Percentiles rank a stretch among this genome's conserved stretches.
phyloP scores from a whole-genome alignment of 2,329 filamentous ascomycete species.

The Phaeosphaeriaceae sp. region DNA sequence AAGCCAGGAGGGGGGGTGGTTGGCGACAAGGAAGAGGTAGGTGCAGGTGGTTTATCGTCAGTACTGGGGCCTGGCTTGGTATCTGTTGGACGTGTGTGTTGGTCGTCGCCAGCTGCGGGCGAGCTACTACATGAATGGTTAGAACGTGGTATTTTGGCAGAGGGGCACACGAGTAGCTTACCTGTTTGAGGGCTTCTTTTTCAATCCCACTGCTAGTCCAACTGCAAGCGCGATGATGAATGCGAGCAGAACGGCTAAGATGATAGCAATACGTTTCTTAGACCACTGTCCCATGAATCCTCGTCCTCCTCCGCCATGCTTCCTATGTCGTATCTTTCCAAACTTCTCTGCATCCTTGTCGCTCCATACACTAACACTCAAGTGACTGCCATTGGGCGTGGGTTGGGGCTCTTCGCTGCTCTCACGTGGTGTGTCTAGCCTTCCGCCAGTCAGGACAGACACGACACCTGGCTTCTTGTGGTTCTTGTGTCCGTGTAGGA shows the following conservation, averaged over 20 bases:
- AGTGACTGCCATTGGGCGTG: conserved; percentile 33
- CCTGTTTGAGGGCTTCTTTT: conserved; percentile 40
- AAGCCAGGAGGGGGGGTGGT: conserved; percentile 51
- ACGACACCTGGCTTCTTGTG: conserved; percentile 26
- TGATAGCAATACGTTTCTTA: conserved; percentile 48
- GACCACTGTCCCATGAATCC: conserved; percentile 43
- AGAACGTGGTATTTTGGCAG: too few species aligned
- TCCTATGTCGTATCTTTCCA: conserved; percentile 29
- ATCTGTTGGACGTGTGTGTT: conserved; percentile 7
- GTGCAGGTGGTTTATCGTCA: conserved; percentile 13
- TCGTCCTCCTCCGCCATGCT: too few species aligned
- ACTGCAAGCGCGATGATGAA: conserved; percentile 49
- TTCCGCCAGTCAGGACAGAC: conserved; percentile 26
- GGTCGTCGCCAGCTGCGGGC: too few species aligned
- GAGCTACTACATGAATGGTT: too few species aligned
- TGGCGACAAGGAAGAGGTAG: conserved; percentile 23
- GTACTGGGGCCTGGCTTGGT: conserved; percentile 7
- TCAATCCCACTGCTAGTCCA: conserved; percentile 51
- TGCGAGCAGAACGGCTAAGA: conserved; percentile 40
- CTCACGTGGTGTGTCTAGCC: conserved; percentile 38
- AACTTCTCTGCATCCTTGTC: conserved; percentile 44
- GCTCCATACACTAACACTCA: conserved; percentile 47
- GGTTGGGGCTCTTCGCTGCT: conserved; percentile 35
- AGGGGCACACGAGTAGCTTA: conserved; percentile 8
- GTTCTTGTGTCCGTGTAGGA: conserved; percentile 21